Evolutionary conservation across 1,139 yeast species (phyloP), one percentile per base, ranked within the genome.

Genomic region (Taphrina communis): DNA sequence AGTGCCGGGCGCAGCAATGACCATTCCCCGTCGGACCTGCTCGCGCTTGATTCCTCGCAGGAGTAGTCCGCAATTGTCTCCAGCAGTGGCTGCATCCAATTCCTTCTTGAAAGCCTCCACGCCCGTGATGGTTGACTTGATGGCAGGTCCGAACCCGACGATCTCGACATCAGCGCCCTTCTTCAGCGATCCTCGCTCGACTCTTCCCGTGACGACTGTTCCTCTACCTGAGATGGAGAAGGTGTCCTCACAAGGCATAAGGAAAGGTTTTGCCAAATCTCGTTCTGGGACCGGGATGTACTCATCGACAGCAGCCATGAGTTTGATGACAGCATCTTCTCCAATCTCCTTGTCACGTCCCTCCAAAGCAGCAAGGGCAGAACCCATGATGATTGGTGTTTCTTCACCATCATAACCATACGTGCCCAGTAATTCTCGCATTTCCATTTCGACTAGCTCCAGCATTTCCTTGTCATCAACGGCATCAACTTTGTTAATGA

Each of bases 141-240:
- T 81, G 75, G 97, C 94, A 80, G 87, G 86, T 81, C 89, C 88
- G 85, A 83, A 86, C 78, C 99, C 99, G 74, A 94, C 97, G 79
- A 94, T 88, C 84, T 94, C 99, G 76, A 94, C 85, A 84, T 94
- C 98, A 82, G 93, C 98, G 83, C 98, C 98, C 86, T 93, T 92
- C 88, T 90, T 91, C 81, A 94, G 86, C 75, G 86, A 82, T 82
- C 99, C 99, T 84, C 99, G 92, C 85, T 93, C 98, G 75, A 92
- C 99, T 83, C 98, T 90, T 80, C 99, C 99, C 71, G 98, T 90
- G 77, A 91, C 97, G 75, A 94, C 99, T 72, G 99, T 94, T 83
- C 99, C 99, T 88, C 99, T 93, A 82, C 99, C 99, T 69, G 98
- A 92, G 76, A 94, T 94, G 71, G 98, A 91, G 86, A 94, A 95